Evolutionary conservation across 2,329 filamentous ascomycete species (phyloP).

Genomic region (Botrytis porri): DNA sequence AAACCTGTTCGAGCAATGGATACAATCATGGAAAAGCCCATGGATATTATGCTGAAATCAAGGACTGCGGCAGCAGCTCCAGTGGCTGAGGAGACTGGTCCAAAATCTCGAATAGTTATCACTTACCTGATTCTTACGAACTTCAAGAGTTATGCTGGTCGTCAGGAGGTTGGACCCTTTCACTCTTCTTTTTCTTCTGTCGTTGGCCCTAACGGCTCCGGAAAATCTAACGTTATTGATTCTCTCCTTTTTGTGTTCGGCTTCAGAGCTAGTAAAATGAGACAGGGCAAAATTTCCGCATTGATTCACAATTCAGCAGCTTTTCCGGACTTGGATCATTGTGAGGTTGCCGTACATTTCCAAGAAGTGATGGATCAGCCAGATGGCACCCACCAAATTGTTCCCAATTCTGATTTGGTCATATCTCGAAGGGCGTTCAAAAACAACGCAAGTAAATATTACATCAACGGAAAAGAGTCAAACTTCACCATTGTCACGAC

Average conservation of each 20-base stretch:
- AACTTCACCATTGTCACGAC: slow-evolving; percentile 91
- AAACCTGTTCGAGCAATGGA: slow-evolving; percentile 75
- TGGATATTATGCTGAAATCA: slow-evolving; percentile 91
- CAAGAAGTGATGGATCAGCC: slow-evolving; percentile 89
- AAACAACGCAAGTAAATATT: slow-evolving; percentile 98
- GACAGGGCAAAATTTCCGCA: slow-evolving; percentile 96
- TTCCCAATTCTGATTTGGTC: slow-evolving; percentile 80
- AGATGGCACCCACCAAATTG: slow-evolving; percentile 68
- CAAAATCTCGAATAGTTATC: slow-evolving; percentile 87
- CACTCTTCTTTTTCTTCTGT: slow-evolving; percentile 97
- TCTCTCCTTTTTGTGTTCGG: slow-evolving; percentile 98
- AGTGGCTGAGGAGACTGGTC: slow-evolving; percentile 69
- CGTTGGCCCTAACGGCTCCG: slow-evolving; percentile 95
- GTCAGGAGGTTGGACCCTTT: slow-evolving; percentile 94
- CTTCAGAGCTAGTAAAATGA: slow-evolving; percentile 98
- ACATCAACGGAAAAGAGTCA: slow-evolving; percentile 85
- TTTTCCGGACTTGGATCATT: slow-evolving; percentile 79
- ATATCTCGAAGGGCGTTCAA: slow-evolving; percentile 93
- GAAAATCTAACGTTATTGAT: slow-evolving; percentile 98
- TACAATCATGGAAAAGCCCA: slow-evolving; percentile 78
- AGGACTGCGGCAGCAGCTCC: slow-evolving; percentile 65
- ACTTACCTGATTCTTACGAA: slow-evolving; percentile 90
- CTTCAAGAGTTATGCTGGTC: slow-evolving; percentile 97
- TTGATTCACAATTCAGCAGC: slow-evolving; percentile 95
- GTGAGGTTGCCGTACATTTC: slow-evolving; percentile 96